phyloP scores from a whole-genome alignment of 108 stramenopile genomes.

The Nitzschia sp. region DNA sequence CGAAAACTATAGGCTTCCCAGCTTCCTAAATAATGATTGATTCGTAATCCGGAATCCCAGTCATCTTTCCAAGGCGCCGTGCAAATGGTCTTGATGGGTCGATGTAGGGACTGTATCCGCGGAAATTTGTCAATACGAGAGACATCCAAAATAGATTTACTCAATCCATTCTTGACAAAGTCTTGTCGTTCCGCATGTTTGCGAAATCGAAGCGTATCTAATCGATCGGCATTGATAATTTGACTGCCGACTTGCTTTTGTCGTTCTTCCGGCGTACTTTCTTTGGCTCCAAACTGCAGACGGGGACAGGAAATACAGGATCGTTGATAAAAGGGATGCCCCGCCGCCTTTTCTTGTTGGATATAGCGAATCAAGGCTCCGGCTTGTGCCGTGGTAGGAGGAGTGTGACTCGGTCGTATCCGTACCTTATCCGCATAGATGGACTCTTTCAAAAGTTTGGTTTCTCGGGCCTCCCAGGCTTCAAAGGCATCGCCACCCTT shows the following conservation, averaged over 20 bases:
- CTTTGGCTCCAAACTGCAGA: constrained; percentile 41
- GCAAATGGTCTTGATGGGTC: constrained; percentile 39
- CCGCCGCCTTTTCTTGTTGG: constrained; percentile 34
- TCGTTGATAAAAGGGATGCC: constrained; percentile 25
- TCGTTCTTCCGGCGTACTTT: constrained; percentile 18
- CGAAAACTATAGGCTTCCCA: constrained; percentile 46
- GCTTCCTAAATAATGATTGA: constrained; percentile 55
- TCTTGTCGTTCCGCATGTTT: constrained; percentile 36
- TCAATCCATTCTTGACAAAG: constrained; percentile 46
- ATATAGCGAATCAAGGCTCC: constrained; percentile 42
- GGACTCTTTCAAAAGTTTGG: not conserved
- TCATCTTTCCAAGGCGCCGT: constrained; percentile 39
- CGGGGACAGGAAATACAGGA: constrained; percentile 49
- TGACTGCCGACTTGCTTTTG: not conserved
- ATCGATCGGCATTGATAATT: constrained; percentile 24
- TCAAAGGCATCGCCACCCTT: constrained; percentile 28
- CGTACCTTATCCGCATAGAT: constrained; percentile 6
- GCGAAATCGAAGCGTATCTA: constrained; percentile 48
- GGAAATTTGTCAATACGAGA: constrained; percentile 34
- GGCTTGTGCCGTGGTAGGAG: constrained; percentile 36
- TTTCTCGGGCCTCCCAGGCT: constrained; percentile 23
- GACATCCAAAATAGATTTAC: constrained; percentile 55
- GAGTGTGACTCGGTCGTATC: constrained; percentile 23
- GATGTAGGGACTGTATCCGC: constrained; percentile 28
- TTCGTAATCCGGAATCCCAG: constrained; percentile 32